phyloP scores from a whole-genome alignment of 352 stramenopile species.

The Thalassiosira livingstoniorum region DNA sequence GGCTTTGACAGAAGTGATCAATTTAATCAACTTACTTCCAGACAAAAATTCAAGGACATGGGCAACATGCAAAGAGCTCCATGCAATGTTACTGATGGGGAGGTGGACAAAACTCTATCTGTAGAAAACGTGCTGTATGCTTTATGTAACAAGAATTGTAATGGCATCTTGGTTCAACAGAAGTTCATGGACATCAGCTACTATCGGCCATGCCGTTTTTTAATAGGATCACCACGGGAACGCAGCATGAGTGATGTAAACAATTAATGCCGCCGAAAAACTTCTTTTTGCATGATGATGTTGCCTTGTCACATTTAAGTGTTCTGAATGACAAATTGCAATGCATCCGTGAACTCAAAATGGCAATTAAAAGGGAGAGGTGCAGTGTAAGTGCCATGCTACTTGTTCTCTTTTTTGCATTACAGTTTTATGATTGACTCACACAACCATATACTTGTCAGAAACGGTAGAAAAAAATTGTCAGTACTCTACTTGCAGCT shows the following conservation, averaged over 20 bases:
- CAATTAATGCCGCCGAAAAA: not conserved
- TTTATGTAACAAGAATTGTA: not conserved
- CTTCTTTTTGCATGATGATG: not conserved
- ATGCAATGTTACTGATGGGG: not conserved
- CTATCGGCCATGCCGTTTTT: not conserved
- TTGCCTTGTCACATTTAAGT: not conserved
- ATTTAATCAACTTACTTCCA: no score
- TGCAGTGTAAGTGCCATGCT: not conserved
- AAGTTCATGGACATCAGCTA: not conserved
- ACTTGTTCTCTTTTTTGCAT: no score
- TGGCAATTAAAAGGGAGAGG: not conserved
- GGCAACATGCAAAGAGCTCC: not conserved
- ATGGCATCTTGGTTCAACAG: not conserved
- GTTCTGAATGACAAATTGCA: not conserved
- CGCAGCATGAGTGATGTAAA: not conserved
- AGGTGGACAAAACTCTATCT: not conserved
- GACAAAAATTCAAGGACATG: not conserved
- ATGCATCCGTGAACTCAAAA: not conserved
- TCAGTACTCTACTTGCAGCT: no score
- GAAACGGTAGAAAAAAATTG: no score
- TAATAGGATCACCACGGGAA: not conserved
- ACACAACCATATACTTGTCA: no score
- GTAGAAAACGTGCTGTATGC: not conserved
- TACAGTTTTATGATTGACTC: no score
- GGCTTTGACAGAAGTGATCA: no score